Evolutionary conservation across 805 yeast genomes (phyloP), one percentile per base, ranked within the genome.

Genomic region (Ogataea nitratoaversa): DNA sequence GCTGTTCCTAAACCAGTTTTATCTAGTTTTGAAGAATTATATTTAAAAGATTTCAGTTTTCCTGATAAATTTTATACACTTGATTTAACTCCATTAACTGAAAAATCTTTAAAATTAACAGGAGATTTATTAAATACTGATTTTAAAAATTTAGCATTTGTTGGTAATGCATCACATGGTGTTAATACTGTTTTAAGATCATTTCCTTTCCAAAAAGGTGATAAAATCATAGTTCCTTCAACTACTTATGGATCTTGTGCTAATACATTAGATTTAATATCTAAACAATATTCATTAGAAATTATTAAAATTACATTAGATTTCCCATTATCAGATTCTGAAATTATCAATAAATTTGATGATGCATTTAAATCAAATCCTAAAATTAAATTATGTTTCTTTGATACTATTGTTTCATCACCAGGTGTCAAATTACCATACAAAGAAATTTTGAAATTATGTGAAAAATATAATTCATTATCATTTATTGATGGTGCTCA

Each of bases 401-500:
- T 74, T 49, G 85, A 79, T 49, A 68, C 78, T 18, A 72, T 82
- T 23, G 60, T 75, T 18, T 81, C 88, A 1, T 70, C 73, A 76
- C 91, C 93, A 2, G 82, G 82, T 8, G 72, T 72, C 4, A 50
- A 58, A 18, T 48, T 82, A 22, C 91, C 93, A 1, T 82, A 69
- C 56, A 69, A 70, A 43, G 53, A 64, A 37, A 47, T 83, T 34
- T 64, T 69, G 3, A 44, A 54, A 6, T 50, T 75, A 31, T 77
- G 87, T 46, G 56, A 61, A 12, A 57, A 71, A 36, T 59, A 74
- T 35, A 57, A 61, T 12, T 74, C 76, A 4, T 44, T 79, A 34
- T 75, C 85, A 3, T 59, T 80, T 32, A 70, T 84, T 19, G 91
- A 84, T 56, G 91, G 84, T 12, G 91, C 90, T 5, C 91, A 84